phyloP scores from a whole-genome alignment of 495 filamentous ascomycete species.

The Neurospora tetraspora region DNA sequence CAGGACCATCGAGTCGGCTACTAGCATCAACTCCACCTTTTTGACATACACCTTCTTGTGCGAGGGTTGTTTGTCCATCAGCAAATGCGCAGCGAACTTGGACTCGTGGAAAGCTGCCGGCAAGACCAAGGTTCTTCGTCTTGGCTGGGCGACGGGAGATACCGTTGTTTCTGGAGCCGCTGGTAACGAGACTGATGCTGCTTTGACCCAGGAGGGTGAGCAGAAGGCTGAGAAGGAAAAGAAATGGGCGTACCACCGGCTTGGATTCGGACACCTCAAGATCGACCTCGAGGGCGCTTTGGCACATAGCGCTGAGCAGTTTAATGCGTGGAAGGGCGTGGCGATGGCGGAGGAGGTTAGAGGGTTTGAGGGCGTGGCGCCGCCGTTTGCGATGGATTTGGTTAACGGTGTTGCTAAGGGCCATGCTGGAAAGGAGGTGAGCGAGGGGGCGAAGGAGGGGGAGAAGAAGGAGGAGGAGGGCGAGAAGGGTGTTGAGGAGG shows the following conservation, averaged over 20 bases:
- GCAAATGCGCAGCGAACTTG: background rate
- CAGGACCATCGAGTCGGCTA: conserved; percentile 7
- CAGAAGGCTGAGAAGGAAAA: background rate
- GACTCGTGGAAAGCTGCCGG: background rate
- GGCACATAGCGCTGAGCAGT: background rate
- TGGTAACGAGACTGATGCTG: too few relatives aligned
- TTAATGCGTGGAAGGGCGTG: background rate
- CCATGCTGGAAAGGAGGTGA: background rate
- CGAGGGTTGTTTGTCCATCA: conserved; percentile 12
- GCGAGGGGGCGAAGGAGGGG: background rate
- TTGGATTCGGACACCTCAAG: background rate
- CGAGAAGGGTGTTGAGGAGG: background rate
- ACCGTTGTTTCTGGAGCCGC: background rate
- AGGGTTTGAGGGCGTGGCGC: background rate
- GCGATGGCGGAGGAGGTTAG: background rate
- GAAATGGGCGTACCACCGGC: background rate
- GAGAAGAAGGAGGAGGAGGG: background rate
- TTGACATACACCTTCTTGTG: conserved; percentile 17
- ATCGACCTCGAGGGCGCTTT: background rate
- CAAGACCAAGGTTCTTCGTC: background rate
- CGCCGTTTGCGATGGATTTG: background rate
- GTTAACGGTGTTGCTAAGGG: background rate
- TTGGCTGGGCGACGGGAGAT: background rate
- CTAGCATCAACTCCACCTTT: conserved; percentile 7
- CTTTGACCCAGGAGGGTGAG: background rate